Evolutionary conservation across 495 filamentous ascomycete genomes (phyloP), one percentile per base, ranked within the genome.

Genomic region (Penicillium canariense): DNA sequence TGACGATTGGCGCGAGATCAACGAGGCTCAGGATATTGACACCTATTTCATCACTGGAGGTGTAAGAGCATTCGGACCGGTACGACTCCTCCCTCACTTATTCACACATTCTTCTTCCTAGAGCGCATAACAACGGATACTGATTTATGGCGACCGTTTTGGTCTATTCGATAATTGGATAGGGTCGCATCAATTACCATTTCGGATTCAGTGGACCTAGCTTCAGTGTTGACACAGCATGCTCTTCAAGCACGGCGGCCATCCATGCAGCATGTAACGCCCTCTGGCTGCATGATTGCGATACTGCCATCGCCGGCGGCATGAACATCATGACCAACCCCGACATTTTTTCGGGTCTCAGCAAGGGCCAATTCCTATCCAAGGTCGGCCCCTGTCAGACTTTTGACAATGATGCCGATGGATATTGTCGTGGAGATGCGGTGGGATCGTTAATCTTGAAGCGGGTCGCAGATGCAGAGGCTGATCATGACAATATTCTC

Each of bases 281-380:
- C 0, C 74, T 91, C 6, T 84, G 82, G 76, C 74, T 77, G 1
- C 80, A 83, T 25, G 86, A 90, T 57, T 85, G 83, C 55, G 83
- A 90, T 61, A 87, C 84, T 30, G 87, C 86, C 7, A 76, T 88
- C 17, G 87, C 85, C 43, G 89, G 89, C 43, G 89, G 89, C 52
- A 74, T 84, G 25, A 89, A 85, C 42, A 59, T 77, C 35, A 69
- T 88, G 67, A 88, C 83, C n/a, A 87, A 84, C 58, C 77, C 87
- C 7, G 86, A 90, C 67, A 81, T 81, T 70, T 87, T 85, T 66
- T 73, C 85, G 8, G 86, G 86, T 34, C 77, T 91, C 9, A 82
- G 80, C 61, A 76, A 81, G 51, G 86, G 83, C 2, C 81, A 88
- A 63, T 89, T 90, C 71, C 68, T 90, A 43, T 88, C 85, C 14